A percentile compares a stretch with the other conserved stretches of the same genome.
phyloP scores from a whole-genome alignment of 345 rosid species.

The Dipteronia dyeriana region DNA sequence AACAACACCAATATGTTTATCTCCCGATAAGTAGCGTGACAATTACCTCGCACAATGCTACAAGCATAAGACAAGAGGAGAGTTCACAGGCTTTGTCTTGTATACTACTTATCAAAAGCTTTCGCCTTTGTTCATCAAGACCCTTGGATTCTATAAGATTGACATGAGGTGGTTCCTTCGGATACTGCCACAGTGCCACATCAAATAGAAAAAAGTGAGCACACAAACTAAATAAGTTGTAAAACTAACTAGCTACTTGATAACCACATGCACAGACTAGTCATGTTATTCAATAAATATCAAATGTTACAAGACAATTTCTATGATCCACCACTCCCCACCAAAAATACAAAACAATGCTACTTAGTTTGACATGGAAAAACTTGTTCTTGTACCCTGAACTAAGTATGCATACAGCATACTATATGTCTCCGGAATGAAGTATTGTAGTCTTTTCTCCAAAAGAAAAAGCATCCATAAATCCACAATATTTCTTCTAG shows the following conservation, averaged over 20 bases:
- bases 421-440: no score
- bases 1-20: neutral
- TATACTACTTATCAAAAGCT: constrained; percentile 49
- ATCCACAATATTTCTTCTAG: neutral
- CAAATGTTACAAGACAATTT: no score
- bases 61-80: constrained; percentile 73
- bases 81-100: constrained; percentile 61
- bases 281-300: neutral
- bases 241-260: neutral
- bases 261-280: neutral
- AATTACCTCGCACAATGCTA: constrained; percentile 90
- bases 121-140: constrained; percentile 73
- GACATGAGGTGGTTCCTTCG: constrained; percentile 65
- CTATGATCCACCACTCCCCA: neutral
- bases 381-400: neutral
- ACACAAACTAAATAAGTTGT: neutral
- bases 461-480: neutral
- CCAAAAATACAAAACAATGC: neutral
- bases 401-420: no score
- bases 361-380: neutral
- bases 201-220: constrained; percentile 20
- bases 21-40: neutral
- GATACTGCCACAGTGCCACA: constrained; percentile 64
- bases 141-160: constrained; percentile 78
- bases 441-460: no score